Base-by-base conservation (phyloP, 768 basidiomycete genomes). In the Exidia glandulosa region DNA sequence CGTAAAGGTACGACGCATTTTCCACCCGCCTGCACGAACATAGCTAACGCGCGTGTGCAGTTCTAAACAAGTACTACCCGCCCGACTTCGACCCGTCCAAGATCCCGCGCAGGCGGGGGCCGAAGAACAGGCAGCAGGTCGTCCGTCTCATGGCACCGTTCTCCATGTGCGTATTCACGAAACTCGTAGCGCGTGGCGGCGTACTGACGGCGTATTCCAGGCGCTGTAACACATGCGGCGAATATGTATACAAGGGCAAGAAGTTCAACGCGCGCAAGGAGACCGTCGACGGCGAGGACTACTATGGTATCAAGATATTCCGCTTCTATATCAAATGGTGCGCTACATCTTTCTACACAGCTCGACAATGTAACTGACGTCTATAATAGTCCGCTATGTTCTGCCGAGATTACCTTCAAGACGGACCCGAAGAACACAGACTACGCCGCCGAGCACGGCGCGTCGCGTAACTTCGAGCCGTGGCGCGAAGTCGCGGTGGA, bases 211-310 rank as follows among this genome's bases (percentile, higher is more conserved):
- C 12, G 2, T n/a, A 32, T 32, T 54, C 5, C 50, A 91, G 90
- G 89, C 85, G 90, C 66, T 89, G 88, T 68, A 94, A 93, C 66
- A 91, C 91, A 2, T 99, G 96, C 67, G 96, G 94, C 55, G 96
- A 99, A 75, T 99, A 98, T 68, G 89, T 99, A 59, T 95, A 97
- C 75, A 97, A 99, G 72, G 96, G 96, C 54, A 99, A 99, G 79
- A 99, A 99, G 74, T 99, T 99, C 78, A 98, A 99, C 66, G 96
- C 96, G 4, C 81, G 95, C 56, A 98, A 99, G 71, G 96, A 99
- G 76, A 98, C 95, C 0, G 96, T 96, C 9, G 88, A 93, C 1
- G 93, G 90, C 0, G 95, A 98, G 70, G 93, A 96, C 65, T 99
- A 99, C 68, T 91, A 90, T 77, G 94, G 95, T 6, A 98, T 99